These are phyloP conservation scores for Clarireedia sp. DNA, from an alignment of 2,329 filamentous ascomycete species.

Conservation along the genomic window DNA sequence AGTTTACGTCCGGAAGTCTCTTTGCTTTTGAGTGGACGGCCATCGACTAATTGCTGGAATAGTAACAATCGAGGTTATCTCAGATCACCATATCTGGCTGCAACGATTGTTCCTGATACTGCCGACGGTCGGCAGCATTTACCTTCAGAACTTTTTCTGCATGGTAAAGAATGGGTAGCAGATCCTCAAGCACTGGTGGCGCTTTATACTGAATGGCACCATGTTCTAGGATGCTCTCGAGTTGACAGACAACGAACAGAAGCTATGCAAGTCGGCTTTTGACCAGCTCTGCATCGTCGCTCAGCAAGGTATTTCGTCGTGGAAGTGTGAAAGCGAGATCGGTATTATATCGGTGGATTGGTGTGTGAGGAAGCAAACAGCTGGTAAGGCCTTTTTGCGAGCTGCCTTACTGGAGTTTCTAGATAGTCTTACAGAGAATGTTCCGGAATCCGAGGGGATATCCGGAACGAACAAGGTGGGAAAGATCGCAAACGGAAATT, in stretches of 20 bases:
- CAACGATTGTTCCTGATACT: too few species aligned
- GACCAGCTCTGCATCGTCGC: neutral
- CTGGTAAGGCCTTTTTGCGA: neutral
- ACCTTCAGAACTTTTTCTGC: neutral
- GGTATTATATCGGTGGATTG: neutral
- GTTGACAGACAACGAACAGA: neutral
- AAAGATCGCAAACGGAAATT: too few species aligned
- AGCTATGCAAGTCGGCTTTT: neutral
- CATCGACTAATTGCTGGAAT: too few species aligned
- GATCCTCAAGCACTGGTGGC: neutral
- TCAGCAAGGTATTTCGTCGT: neutral
- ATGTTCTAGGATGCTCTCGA: neutral
- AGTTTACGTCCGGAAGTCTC: too few species aligned
- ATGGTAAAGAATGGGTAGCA: neutral
- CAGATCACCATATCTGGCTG: too few species aligned
- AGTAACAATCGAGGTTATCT: too few species aligned
- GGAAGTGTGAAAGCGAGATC: neutral
- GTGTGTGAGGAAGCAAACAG: neutral
- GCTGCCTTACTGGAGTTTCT: neutral
- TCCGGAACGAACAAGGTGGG: too few species aligned
- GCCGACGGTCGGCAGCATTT: too few species aligned
- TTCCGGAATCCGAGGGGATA: neutral
- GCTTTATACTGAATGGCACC: neutral
- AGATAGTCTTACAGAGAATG: neutral
- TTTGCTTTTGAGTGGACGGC: too few species aligned